Evolutionary conservation across 2,329 filamentous ascomycete species (phyloP).

Genomic region (Cordyceps tenuipes): DNA sequence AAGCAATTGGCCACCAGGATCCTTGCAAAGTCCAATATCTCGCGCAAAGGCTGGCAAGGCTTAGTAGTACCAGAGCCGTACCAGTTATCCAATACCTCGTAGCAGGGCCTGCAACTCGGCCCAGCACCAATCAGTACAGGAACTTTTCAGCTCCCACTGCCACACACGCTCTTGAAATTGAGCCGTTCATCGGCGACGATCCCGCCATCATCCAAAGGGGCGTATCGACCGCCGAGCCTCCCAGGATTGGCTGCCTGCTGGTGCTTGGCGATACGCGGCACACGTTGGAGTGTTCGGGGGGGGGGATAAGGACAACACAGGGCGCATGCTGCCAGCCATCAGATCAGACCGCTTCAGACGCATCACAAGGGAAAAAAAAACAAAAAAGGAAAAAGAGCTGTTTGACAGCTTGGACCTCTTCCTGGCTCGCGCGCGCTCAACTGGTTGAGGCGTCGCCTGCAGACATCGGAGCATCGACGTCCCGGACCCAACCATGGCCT

Average conservation of each 20-base stretch:
- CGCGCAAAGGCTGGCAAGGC: no score
- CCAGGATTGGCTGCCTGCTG: conserved; percentile 33
- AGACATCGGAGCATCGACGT: conserved; percentile 40
- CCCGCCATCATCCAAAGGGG: conserved; percentile 33
- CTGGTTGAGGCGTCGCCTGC: conserved; percentile 39
- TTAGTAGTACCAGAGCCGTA: no score
- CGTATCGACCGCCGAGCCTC: conserved; percentile 38
- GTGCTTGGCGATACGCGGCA: conserved; percentile 40
- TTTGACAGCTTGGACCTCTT: conserved; percentile 28
- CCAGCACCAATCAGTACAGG: neutral
- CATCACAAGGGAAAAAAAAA: conserved; percentile 42
- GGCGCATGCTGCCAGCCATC: conserved; percentile 40
- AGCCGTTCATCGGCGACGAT: conserved; percentile 30
- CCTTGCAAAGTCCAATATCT: no score
- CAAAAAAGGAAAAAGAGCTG: conserved; percentile 18
- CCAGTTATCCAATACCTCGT: no score
- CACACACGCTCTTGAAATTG: neutral
- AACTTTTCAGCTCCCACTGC: neutral
- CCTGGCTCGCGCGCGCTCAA: conserved; percentile 39
- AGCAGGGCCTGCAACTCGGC: neutral
- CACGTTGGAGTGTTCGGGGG: conserved; percentile 38
- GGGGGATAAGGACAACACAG: conserved; percentile 31
- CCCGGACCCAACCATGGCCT: conserved; percentile 34
- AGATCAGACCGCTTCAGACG: conserved; percentile 27
- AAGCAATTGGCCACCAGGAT: no score